Conservation (phyloP, 371 early-diverging fungal species). For the Cladochytrium tenue region DNA sequence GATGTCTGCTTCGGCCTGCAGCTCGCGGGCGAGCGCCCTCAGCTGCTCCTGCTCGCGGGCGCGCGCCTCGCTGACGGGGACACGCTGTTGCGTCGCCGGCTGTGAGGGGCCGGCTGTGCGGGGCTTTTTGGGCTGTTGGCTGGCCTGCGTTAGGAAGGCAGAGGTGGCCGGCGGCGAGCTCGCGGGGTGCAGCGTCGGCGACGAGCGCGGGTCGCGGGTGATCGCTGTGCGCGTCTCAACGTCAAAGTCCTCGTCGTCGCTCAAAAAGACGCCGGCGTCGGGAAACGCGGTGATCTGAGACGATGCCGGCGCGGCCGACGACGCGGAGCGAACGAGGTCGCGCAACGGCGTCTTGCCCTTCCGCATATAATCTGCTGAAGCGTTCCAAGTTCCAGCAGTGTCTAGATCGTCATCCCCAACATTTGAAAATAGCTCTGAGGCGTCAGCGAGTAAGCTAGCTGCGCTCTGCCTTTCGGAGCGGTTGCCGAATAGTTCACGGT, state of each 20-base stretch:
- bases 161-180: background rate
- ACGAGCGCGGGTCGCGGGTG: background rate
- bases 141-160: background rate
- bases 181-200: background rate
- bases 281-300: background rate
- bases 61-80: background rate
- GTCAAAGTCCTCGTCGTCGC: background rate
- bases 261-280: background rate
- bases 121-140: no score
- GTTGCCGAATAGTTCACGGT: background rate
- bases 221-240: background rate
- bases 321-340: background rate
- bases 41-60: background rate
- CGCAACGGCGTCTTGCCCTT: background rate
- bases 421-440: background rate
- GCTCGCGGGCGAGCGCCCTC: background rate
- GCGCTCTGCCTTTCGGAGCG: background rate
- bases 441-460: background rate
- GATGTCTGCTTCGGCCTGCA: background rate
- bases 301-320: background rate
- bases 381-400: background rate
- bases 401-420: no score
- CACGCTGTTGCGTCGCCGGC: background rate
- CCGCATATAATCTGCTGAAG: background rate
- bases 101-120: no score